These are phyloP conservation scores for Neurospora sp. DNA, from an alignment of 495 filamentous ascomycete genomes.

Conservation along the genomic window DNA sequence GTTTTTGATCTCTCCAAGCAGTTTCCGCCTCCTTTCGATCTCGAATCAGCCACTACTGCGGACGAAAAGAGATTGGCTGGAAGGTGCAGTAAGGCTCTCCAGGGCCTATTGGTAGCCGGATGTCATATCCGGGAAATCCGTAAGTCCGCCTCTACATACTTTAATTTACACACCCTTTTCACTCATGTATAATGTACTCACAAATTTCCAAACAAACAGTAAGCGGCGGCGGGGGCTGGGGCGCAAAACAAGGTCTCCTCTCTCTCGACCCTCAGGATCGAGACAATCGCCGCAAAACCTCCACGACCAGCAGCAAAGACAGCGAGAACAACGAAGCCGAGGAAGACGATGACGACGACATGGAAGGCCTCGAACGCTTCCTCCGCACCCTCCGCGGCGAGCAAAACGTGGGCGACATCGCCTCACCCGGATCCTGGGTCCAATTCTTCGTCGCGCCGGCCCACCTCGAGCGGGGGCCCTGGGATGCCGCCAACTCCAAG, in stretches of 20 bases:
- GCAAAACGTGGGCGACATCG: slow-evolving; percentile 18
- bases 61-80: not conserved
- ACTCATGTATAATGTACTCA: not conserved
- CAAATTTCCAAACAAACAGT: slow-evolving; percentile 30
- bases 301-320: slow-evolving; percentile 18
- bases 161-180: not conserved
- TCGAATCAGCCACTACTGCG: not conserved
- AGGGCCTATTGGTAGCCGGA: slow-evolving; percentile 25
- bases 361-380: slow-evolving; percentile 22
- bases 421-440: slow-evolving; percentile 33
- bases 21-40: not conserved
- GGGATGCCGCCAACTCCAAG: not conserved
- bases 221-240: slow-evolving; percentile 89
- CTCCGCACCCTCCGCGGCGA: slow-evolving; percentile 18
- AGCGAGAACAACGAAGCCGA: slow-evolving; percentile 17
- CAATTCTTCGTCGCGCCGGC: slow-evolving; percentile 37
- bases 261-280: slow-evolving; percentile 61
- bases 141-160: slow-evolving; percentile 18
- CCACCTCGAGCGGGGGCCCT: slow-evolving; percentile 7
- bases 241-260: slow-evolving; percentile 70
- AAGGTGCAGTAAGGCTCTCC: not conserved
- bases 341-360: slow-evolving; percentile 14
- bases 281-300: not conserved
- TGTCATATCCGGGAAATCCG: slow-evolving; percentile 52
- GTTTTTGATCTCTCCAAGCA: not conserved